Evolutionary conservation across 2,329 filamentous ascomycete genomes (phyloP).

Genomic region (Apiospora kogelbergensis): DNA sequence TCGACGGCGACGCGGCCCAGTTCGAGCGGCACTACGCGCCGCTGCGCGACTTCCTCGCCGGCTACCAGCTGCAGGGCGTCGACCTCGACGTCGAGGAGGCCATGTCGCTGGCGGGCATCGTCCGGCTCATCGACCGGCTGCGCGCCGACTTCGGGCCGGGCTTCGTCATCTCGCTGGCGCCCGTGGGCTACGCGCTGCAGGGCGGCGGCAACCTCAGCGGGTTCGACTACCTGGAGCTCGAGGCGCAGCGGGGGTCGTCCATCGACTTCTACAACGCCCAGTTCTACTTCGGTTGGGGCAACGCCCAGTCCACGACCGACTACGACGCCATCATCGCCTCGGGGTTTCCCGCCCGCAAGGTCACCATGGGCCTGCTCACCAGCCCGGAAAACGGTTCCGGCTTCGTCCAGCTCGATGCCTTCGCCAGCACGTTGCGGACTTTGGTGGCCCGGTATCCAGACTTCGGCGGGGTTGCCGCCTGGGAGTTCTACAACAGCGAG

Average conservation of each 20-base stretch:
- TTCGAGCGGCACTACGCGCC: constrained; percentile 48
- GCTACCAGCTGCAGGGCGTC: constrained; percentile 60
- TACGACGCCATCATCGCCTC: constrained; percentile 45
- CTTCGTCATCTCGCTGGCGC: constrained; percentile 79
- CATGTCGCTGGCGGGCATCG: constrained; percentile 63
- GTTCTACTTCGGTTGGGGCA: constrained; percentile 84
- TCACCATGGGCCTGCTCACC: constrained; percentile 75
- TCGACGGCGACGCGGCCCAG: not conserved
- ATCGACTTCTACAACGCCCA: constrained; percentile 82
- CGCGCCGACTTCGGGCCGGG: constrained; percentile 62
- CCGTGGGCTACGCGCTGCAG: constrained; percentile 70
- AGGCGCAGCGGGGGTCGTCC: constrained; percentile 59
- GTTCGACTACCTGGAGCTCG: constrained; percentile 71
- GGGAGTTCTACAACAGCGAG: constrained; percentile 79
- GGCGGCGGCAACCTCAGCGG: constrained; percentile 66
- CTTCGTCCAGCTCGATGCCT: constrained; percentile 58
- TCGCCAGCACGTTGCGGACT: constrained; percentile 57
- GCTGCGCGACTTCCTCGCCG: not conserved
- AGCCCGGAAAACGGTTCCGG: constrained; percentile 69
- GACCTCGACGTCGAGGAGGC: constrained; percentile 76
- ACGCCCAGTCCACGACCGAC: constrained; percentile 51
- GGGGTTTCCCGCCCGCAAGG: constrained; percentile 66
- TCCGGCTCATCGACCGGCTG: constrained; percentile 63
- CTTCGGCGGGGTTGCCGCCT: constrained; percentile 82
- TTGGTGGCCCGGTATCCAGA: constrained; percentile 58